Evolutionary conservation across 2,329 filamentous ascomycete genomes (phyloP), one percentile per base, ranked within the genome.

Genomic region (Daldinia sp.): DNA sequence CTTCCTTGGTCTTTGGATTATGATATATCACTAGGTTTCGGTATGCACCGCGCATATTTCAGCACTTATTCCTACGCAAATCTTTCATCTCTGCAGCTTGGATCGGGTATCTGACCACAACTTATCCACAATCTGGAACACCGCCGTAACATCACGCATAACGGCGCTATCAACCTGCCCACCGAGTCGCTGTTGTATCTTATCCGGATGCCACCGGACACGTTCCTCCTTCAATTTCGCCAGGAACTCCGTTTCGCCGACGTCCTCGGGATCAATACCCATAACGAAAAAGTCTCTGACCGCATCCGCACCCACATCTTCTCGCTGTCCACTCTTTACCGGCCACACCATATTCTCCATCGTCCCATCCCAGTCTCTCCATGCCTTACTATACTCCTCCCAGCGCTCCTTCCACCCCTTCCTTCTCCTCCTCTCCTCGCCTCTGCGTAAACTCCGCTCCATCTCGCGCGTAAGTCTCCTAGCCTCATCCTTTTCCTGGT

Each of bases 161-260:
- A 91, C 87, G 3, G 83, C 83, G 21, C 87, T 83, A 48, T 94
- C 90, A 49, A 96, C 87, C 61, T 86, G 80, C 0, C 85, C 87
- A 2, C 93, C 92, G 63, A 96, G 89, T 54, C 88, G 87, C 79
- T 97, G 95, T 80, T 97, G 93, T 58, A 98, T 91, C 82, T 98
- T 99, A 79, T 99, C 95, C 3, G 95, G 95, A 80, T 99, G 95
- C 95, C 95, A 99, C 13, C 93, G 85, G 15, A 98, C 89, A 52
- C 95, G 87, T 80, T 99, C 95, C 4, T 87, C 81, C 77, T 96
- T 97, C 53, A 98, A 81, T 60, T 76, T 79, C 6, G 80, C 77
- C 17, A 81, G 74, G 51, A 83, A 81, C 8, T 79, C 78, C 60
- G 73, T 77, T 70, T 82, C 80, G 17, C 81, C 82, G 2, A 81